Conservation (phyloP, 108 stramenopile species). For the Cyclostephanos tholiformis region DNA sequence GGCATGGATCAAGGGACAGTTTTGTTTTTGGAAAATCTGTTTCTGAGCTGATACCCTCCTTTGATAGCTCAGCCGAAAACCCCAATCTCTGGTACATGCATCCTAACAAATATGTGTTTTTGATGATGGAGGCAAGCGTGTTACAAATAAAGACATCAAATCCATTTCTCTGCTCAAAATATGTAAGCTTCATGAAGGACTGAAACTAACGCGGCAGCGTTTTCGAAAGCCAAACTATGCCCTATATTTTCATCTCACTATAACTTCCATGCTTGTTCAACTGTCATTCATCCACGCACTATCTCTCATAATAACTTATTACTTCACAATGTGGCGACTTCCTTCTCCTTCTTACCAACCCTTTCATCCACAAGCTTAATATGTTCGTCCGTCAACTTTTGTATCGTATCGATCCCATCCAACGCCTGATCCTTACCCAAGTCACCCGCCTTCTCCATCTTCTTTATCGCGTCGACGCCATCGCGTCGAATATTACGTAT, state of each 20-base stretch:
- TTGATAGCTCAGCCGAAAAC: no score
- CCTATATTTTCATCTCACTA: not conserved
- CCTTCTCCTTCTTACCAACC: slow-evolving; percentile 91
- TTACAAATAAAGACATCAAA: not conserved
- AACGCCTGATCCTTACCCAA: slow-evolving; percentile 88
- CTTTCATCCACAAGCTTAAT: slow-evolving; percentile 90
- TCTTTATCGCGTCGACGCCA: slow-evolving; percentile 88
- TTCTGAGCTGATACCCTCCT: no score
- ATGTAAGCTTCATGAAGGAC: not conserved
- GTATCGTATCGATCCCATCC: slow-evolving; percentile 80
- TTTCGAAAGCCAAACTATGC: not conserved
- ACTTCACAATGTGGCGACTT: slow-evolving; percentile 88
- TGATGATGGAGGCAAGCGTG: not conserved
- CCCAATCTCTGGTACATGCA: not conserved
- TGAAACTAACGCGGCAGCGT: not conserved
- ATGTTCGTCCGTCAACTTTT: slow-evolving; percentile 90
- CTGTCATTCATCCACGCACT: not conserved
- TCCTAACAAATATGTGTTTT: not conserved
- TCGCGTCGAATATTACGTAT: slow-evolving; percentile 90
- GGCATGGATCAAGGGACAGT: no score
- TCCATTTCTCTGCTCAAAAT: not conserved
- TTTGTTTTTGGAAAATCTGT: no score
- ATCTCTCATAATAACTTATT: not conserved
- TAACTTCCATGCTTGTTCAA: not conserved
- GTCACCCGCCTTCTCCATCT: slow-evolving; percentile 86